Percentiles rank a stretch among this genome's conserved stretches.
These are phyloP conservation scores for Cyclotella sp. DNA, from an alignment of 108 stramenopile species.

Conservation along the genomic window DNA sequence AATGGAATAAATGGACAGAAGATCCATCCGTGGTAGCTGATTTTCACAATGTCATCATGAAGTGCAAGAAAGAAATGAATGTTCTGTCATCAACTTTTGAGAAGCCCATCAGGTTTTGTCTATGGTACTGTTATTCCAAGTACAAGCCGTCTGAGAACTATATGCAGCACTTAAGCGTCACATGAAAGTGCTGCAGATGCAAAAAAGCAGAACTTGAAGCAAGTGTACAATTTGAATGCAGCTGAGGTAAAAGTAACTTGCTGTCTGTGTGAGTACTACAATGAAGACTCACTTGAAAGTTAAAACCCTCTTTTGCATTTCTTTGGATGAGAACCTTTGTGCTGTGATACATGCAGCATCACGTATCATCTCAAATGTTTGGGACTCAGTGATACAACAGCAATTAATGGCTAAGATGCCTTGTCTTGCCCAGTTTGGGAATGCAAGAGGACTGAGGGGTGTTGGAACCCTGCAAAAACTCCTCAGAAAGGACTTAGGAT, in stretches of 20 bases:
- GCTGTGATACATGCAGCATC: conserved; percentile 25
- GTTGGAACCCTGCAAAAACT: not conserved
- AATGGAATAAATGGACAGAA: conserved; percentile 32
- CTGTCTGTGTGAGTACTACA: not conserved
- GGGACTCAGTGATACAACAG: not conserved
- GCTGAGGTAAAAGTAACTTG: conserved; percentile 15
- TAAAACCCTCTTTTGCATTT: no score
- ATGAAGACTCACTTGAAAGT: no score
- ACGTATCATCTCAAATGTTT: conserved; percentile 23
- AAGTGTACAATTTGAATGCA: conserved; percentile 29
- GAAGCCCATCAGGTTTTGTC: conserved; percentile 37
- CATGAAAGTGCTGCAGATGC: conserved; percentile 1
- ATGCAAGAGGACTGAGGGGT: not conserved
- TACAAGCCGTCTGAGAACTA: conserved; percentile 38
- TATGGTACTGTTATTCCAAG: conserved; percentile 46
- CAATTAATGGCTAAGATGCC: not conserved
- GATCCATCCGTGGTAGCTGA: conserved; percentile 12
- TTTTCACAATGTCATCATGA: conserved; percentile 33
- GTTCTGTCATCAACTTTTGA: conserved; percentile 12
- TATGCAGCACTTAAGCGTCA: conserved; percentile 7
- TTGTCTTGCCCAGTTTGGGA: conserved; percentile 6
- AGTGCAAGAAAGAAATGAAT: conserved; percentile 30
- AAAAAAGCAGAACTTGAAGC: conserved; percentile 9
- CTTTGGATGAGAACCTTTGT: conserved; percentile 4
- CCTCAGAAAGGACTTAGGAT: not conserved